Percentiles rank a stretch among this genome's conserved stretches.
These are phyloP conservation scores for Pelargonium australe DNA, from an alignment of 441 rosid genomes.

Conservation along the genomic window DNA sequence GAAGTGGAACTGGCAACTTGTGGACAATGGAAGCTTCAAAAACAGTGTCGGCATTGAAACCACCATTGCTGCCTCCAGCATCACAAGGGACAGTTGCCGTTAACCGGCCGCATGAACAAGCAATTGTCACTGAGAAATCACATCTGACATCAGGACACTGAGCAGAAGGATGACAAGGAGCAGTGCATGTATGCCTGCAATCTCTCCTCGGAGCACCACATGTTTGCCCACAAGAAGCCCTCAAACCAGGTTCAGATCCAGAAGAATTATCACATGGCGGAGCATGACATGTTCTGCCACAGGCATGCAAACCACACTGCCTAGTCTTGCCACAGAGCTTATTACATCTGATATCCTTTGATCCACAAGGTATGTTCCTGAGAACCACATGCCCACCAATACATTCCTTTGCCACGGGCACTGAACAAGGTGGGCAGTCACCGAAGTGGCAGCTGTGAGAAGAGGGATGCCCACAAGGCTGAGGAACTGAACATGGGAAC, in stretches of 20 bases:
- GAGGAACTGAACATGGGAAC: conserved; percentile 72
- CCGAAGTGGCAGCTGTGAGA: conserved; percentile 97
- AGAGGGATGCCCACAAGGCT: conserved; percentile 83
- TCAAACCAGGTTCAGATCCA: conserved; percentile 38
- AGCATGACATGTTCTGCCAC: conserved; percentile 81
- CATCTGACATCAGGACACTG: conserved; percentile 89
- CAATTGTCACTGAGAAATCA: conserved; percentile 64
- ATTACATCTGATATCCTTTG: conserved; percentile 89
- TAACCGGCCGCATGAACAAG: conserved; percentile 82
- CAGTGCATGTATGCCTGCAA: conserved; percentile 83
- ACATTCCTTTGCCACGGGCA: conserved; percentile 88
- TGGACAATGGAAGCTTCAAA: conserved; percentile 66
- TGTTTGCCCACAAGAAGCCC: conserved; percentile 82
- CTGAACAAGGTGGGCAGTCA: conserved; percentile 94
- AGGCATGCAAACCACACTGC: conserved; percentile 94
- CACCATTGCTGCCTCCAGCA: conserved; percentile 61
- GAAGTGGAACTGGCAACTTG: conserved; percentile 72
- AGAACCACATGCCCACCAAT: conserved; percentile 95
- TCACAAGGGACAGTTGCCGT: conserved; percentile 77
- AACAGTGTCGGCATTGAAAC: conserved; percentile 40
- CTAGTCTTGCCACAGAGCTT: conserved; percentile 94
- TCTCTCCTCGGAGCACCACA: conserved; percentile 97
- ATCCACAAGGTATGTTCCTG: conserved; percentile 94
- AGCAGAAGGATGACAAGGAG: conserved; percentile 72
- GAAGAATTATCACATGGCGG: conserved; percentile 59